Conservation (phyloP, 176 grass and related monocot species). For the Avena eriantha region DNA sequence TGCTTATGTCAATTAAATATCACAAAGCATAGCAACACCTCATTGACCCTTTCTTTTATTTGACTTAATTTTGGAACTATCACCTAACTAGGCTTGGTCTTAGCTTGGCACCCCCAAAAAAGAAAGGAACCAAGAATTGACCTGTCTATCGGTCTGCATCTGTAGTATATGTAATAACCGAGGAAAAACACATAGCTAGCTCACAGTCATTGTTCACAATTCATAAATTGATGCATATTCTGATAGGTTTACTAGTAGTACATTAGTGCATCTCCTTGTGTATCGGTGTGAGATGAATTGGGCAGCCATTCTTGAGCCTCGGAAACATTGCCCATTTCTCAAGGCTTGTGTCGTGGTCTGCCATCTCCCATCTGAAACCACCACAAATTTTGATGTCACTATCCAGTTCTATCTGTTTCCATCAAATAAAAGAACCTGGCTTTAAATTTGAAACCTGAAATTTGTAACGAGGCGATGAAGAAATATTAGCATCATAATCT, state of each 20-base stretch:
- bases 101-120: background rate
- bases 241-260: background rate
- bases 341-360: conserved; percentile 62
- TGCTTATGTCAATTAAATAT: background rate
- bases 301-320: conserved; percentile 81
- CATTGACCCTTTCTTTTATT: background rate
- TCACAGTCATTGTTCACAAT: background rate
- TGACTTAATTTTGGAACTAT: conserved; percentile 4
- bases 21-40: background rate
- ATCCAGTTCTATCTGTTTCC: background rate
- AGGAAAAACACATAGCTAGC: background rate
- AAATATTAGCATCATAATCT: conserved; percentile 94
- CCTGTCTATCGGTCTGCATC: background rate
- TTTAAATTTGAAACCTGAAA: conserved; percentile 50
- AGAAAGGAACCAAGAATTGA: background rate
- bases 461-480: conserved; percentile 77
- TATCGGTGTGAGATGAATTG: conserved; percentile 53
- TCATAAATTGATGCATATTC: background rate
- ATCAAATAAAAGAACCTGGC: background rate
- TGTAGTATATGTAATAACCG: background rate
- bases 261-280: conserved; percentile 8
- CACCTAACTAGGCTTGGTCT: background rate
- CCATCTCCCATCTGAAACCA: conserved; percentile 72
- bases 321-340: conserved; percentile 95
- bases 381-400: background rate